Base-by-base conservation (phyloP, 2,329 filamentous ascomycete species). In the Dactylellina drechsleri region DNA sequence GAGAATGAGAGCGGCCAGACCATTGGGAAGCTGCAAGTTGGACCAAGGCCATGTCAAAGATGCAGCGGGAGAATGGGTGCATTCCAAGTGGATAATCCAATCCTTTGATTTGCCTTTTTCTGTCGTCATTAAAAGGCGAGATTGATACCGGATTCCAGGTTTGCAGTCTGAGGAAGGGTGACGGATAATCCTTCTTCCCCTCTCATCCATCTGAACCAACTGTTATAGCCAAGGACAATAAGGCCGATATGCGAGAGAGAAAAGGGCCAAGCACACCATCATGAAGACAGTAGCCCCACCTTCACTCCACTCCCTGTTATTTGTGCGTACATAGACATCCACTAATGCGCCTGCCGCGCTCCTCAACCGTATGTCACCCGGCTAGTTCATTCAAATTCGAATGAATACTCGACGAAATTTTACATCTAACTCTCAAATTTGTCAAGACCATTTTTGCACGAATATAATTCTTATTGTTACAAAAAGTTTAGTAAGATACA, bases 31-130 rank as follows among this genome's bases (percentile, higher is more conserved):
- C 67, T 53, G 62, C 60, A 64, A 66, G 57, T 58, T 66, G 31
- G 28, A 66, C 54, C 56, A 62, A 41, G 20, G 57, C 62, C 61
- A 62, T 74, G 70, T 74, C 70, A 67, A 74, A 74, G 56, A 54
- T 74, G 70, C 70, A 74, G 70, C 70, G 70, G 70, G 70, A 67
- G 70, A 74, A 74, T 73, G 70, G 70, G 70, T 62, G 70, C 62
- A 58, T 67, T 66, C 70, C 70, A 66, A 74, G 64, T 74, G 70
- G 70, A 74, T 74, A 62, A 60, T n/a, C 54, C 52, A 62, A 65
- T 31, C 59, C 58, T 70, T 71, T 59, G 66, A 65, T 71, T 52
- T 71, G 31, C 53, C 59, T 50, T 13, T 53, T 71, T 50, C 31
- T 71, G 59, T 71, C 66, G 66, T 71, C 66, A 71, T 71, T 64